Conservation (phyloP, 192 early-diverging fungal genomes). For the Dimargaris cristalligena region DNA sequence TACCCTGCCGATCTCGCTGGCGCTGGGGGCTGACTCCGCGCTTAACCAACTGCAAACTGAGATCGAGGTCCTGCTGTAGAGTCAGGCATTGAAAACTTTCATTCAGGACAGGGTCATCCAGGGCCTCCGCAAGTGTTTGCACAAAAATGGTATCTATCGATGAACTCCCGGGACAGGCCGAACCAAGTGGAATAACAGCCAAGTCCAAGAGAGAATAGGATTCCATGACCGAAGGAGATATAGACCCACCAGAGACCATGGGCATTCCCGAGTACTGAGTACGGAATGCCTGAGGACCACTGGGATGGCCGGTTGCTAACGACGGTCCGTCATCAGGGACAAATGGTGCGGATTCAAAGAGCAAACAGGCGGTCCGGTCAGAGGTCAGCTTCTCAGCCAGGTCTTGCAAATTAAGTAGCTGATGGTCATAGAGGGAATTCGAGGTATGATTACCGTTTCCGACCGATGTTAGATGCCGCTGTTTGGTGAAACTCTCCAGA, state of each 20-base stretch:
- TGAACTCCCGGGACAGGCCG: background rate
- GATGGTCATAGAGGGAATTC: no score
- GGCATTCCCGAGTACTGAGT: no score
- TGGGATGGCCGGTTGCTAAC: background rate
- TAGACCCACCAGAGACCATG: no score
- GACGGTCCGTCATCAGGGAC: background rate
- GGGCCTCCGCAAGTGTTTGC: background rate
- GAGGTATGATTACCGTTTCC: no score
- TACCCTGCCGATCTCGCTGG: background rate
- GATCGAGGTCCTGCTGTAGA: conserved; percentile 1
- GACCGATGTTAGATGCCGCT: no score
- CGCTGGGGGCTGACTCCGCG: background rate
- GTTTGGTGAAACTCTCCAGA: background rate
- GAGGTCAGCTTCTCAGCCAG: background rate
- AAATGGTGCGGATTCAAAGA: background rate
- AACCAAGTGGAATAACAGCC: background rate
- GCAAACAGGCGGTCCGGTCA: background rate
- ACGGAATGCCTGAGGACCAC: no score
- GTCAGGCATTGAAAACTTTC: background rate
- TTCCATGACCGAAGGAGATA: no score
- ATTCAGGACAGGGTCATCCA: background rate
- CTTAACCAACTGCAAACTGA: background rate
- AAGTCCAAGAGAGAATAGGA: background rate
- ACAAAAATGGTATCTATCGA: background rate
- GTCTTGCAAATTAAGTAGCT: no score